phyloP scores from a whole-genome alignment of 352 stramenopile genomes.

The Phytophthora brassicae region DNA sequence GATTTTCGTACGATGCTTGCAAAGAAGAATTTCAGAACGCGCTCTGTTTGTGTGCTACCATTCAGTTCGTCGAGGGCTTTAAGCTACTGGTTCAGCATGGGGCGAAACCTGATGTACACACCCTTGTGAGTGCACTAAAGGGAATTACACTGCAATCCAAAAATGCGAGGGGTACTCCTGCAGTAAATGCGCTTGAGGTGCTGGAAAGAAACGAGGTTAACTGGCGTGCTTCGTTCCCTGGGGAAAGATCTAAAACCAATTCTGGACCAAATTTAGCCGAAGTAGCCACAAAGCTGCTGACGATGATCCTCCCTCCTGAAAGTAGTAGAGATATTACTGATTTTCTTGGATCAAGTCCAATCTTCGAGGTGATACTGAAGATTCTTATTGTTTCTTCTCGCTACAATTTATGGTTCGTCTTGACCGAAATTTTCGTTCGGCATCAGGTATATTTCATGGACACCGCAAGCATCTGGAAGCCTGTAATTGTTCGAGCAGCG shows the following conservation, averaged over 20 bases:
- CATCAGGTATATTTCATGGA: slow-evolving; percentile 39
- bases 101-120: slow-evolving; percentile 35
- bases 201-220: slow-evolving; percentile 14
- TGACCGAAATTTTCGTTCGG: slow-evolving; percentile 42
- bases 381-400: slow-evolving; percentile 52
- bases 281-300: slow-evolving; percentile 29
- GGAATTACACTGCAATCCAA: slow-evolving; percentile 15
- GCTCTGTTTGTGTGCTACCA: slow-evolving; percentile 30
- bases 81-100: slow-evolving; percentile 35
- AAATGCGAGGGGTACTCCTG: slow-evolving; percentile 2
- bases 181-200: slow-evolving; percentile 6
- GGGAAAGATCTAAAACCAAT: slow-evolving; percentile 22
- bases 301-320: slow-evolving; percentile 19
- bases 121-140: slow-evolving; percentile 39
- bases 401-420: slow-evolving; percentile 50
- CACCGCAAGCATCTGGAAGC: slow-evolving; percentile 48
- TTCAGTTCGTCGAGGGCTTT: slow-evolving; percentile 51
- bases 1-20: slow-evolving; percentile 38
- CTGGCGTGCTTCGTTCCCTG: slow-evolving; percentile 10
- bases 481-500: slow-evolving; percentile 42
- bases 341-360: slow-evolving; percentile 41
- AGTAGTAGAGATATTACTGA: slow-evolving; percentile 29
- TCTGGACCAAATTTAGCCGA: slow-evolving; percentile 20
- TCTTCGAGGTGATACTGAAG: slow-evolving; percentile 48
- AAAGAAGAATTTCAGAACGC: slow-evolving; percentile 50